phyloP scores from a whole-genome alignment of 129 eudicot genomes.

The Calendula officinalis region DNA sequence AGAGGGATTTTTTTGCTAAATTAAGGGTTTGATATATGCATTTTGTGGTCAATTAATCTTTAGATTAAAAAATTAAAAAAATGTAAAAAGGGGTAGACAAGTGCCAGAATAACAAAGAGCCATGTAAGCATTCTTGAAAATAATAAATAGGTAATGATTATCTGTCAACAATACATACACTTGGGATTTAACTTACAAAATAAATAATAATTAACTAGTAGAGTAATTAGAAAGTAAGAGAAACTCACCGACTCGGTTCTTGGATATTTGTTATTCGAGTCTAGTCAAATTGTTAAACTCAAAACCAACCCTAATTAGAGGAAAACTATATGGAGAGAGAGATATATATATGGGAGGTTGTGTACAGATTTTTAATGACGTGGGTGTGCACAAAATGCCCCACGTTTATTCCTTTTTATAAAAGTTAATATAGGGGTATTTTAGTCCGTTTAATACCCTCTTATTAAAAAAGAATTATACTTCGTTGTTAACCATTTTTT shows the following conservation, averaged over 20 bases:
- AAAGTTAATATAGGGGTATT: conserved; percentile 9
- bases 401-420: conserved; percentile 22
- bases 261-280: not conserved
- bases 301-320: conserved; percentile 1
- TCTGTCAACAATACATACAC: conserved; percentile 11
- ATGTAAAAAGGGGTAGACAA: conserved; percentile 16
- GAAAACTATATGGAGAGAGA: conserved; percentile 6
- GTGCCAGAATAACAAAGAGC: conserved; percentile 26
- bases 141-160: conserved; percentile 2
- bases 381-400: conserved; percentile 17
- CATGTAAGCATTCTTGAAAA: conserved; percentile 29
- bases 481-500: too few species aligned
- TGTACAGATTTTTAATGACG: conserved; percentile 22
- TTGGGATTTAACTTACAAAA: conserved; percentile 6
- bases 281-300: not conserved
- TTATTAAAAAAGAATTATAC: not conserved
- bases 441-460: conserved; percentile 15
- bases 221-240: conserved; percentile 9
- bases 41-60: conserved; percentile 14
- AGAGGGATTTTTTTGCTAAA: conserved; percentile 9
- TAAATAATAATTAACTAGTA: conserved; percentile 2
- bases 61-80: conserved; percentile 4
- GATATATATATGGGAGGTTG: conserved; percentile 8
- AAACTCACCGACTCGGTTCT: conserved; percentile 19
- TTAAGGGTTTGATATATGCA: conserved; percentile 30